Conservation (phyloP, 2,329 filamentous ascomycete genomes). For the Fonsecaea monophora region DNA sequence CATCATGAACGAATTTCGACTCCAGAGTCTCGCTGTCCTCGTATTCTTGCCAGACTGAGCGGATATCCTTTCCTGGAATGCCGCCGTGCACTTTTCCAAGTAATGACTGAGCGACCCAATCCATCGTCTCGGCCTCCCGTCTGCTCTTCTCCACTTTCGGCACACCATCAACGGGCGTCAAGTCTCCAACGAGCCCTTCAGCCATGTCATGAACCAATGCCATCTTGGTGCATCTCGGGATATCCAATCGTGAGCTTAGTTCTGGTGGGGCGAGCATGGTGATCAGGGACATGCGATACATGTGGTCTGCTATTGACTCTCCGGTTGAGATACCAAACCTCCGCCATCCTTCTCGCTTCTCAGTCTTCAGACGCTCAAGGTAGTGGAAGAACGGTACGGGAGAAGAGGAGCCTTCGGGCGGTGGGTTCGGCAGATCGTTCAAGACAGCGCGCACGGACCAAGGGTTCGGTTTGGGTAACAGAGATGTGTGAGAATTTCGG, state of each 20-base stretch:
- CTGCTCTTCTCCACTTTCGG: slow-evolving; percentile 86
- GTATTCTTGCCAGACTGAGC: slow-evolving; percentile 90
- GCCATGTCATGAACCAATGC: slow-evolving; percentile 98
- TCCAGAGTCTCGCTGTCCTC: slow-evolving; percentile 86
- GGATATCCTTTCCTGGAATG: slow-evolving; percentile 71
- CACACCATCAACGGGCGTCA: slow-evolving; percentile 89
- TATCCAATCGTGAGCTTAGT: slow-evolving; percentile 74
- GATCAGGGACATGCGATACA: slow-evolving; percentile 99
- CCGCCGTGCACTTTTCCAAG: slow-evolving; percentile 79
- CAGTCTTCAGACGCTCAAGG: slow-evolving; percentile 92
- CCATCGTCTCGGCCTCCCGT: slow-evolving; percentile 87
- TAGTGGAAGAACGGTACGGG: slow-evolving; percentile 94
- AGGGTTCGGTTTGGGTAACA: slow-evolving; percentile 38
- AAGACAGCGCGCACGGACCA: slow-evolving; percentile 61
- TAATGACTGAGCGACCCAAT: slow-evolving; percentile 77
- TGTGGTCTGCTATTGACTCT: slow-evolving; percentile 96
- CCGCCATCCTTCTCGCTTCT: slow-evolving; percentile 93
- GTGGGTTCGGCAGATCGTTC: slow-evolving; percentile 67
- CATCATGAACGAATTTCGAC: slow-evolving; percentile 89
- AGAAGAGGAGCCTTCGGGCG: slow-evolving; percentile 67
- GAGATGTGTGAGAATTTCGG: slow-evolving; percentile 34
- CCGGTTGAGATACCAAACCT: slow-evolving; percentile 77
- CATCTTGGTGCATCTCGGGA: slow-evolving; percentile 89
- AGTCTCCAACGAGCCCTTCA: slow-evolving; percentile 91
- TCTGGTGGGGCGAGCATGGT: slow-evolving; percentile 86